Percentiles rank a stretch among this genome's conserved stretches.
Conservation (phyloP, 164 flowering plant genomes). For the Chimonanthus praecox region DNA sequence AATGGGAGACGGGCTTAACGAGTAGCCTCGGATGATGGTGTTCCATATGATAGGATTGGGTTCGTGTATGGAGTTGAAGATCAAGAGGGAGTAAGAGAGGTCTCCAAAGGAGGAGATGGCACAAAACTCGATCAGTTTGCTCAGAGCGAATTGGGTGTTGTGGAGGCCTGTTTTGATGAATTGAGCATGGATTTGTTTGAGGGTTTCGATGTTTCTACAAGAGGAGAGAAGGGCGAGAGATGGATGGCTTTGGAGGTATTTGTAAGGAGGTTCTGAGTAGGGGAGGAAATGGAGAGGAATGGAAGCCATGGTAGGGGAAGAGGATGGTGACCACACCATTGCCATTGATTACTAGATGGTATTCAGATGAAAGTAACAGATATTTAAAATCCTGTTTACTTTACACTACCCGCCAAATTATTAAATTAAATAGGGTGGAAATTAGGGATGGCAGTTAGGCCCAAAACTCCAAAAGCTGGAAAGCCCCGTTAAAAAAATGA, state of each 20-base stretch:
- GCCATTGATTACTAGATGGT: not conserved
- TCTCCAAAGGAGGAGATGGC: constrained; percentile 53
- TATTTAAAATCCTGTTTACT: not conserved
- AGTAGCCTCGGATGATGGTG: constrained; percentile 52
- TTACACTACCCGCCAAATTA: not conserved
- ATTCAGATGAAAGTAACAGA: not conserved
- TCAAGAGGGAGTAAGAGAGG: constrained; percentile 46
- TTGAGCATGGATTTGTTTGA: constrained; percentile 66
- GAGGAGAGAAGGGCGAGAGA: constrained; percentile 49
- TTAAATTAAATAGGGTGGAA: too few species aligned
- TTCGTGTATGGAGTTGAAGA: constrained; percentile 43
- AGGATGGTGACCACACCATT: constrained; percentile 23
- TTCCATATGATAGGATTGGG: constrained; percentile 70
- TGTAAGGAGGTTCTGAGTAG: constrained; percentile 46
- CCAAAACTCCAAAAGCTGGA: too few species aligned
- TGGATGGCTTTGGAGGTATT: constrained; percentile 45
- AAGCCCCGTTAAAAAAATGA: too few species aligned
- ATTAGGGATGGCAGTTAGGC: too few species aligned
- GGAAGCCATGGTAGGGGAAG: constrained; percentile 19
- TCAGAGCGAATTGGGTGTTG: constrained; percentile 56
- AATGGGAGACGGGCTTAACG: constrained; percentile 31
- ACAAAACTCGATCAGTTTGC: constrained; percentile 63
- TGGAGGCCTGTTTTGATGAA: constrained; percentile 76
- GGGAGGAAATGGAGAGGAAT: constrained; percentile 14
- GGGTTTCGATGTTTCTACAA: constrained; percentile 42